Evolutionary conservation across 805 yeast genomes (phyloP).

Genomic region (Isabelozyma rhagii): DNA sequence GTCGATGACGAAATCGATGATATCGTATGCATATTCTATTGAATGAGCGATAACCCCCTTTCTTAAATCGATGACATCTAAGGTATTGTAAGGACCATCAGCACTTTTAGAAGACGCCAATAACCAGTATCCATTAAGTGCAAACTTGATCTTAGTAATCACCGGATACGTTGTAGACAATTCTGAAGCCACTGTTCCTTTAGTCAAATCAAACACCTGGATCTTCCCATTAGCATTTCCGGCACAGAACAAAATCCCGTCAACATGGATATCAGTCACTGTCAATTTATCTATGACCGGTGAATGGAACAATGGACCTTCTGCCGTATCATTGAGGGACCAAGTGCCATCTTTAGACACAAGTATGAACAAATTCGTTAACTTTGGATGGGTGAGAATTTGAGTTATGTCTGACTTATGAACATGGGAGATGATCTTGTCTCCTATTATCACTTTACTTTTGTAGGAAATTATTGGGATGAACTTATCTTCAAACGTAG

Average conservation of each 20-base stretch:
- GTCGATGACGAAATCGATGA: constrained; percentile 28
- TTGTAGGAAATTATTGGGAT: constrained; percentile 18
- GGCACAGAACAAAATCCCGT: constrained; percentile 44
- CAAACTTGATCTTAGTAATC: constrained; percentile 45
- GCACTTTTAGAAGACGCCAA: constrained; percentile 26
- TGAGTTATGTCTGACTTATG: constrained; percentile 12
- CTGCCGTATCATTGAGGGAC: constrained; percentile 10
- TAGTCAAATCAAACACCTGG: constrained; percentile 36
- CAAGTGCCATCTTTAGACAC: constrained; percentile 22
- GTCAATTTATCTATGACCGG: constrained; percentile 8
- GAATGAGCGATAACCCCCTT: constrained; percentile 28
- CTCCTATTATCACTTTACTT: constrained; percentile 8
- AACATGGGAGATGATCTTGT: background rate
- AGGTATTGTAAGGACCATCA: constrained; percentile 8
- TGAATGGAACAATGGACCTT: constrained; percentile 7
- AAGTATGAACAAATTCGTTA: constrained; percentile 23
- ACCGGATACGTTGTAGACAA: constrained; percentile 17
- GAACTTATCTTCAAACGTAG: constrained; percentile 6
- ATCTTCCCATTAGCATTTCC: constrained; percentile 33
- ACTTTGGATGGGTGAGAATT: constrained; percentile 31
- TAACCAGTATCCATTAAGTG: constrained; percentile 65
- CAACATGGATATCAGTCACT: constrained; percentile 41
- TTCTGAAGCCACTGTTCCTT: constrained; percentile 32
- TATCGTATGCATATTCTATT: constrained; percentile 17
- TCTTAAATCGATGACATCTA: constrained; percentile 51